Conservation (phyloP, 2,329 filamentous ascomycete genomes). For the Fusarium sp. region DNA sequence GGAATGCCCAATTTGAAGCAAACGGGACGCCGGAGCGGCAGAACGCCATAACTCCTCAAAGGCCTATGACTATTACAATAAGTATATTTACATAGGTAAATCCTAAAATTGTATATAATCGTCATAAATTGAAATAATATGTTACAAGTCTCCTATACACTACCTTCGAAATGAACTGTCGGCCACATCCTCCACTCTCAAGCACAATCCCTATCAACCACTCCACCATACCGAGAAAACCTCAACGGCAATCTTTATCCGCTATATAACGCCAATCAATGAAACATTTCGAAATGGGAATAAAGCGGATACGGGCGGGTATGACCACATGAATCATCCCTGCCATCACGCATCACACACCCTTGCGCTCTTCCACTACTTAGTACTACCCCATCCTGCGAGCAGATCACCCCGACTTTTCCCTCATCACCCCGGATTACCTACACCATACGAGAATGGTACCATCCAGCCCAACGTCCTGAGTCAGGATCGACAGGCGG, state of each 20-base stretch:
- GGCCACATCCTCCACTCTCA: no score
- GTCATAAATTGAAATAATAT: neutral
- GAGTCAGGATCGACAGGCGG: neutral
- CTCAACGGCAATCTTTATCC: neutral
- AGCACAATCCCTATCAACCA: no score
- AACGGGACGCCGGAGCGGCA: neutral
- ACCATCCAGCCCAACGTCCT: neutral
- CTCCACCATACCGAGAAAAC: no score
- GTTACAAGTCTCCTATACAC: neutral
- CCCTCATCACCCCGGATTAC: neutral
- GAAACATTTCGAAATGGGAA: neutral
- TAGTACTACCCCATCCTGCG: neutral
- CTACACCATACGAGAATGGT: conserved; percentile 5
- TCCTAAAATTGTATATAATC: neutral
- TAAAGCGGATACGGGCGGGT: neutral
- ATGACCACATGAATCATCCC: neutral
- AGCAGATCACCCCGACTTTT: neutral
- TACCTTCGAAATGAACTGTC: neutral
- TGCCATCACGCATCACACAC: neutral
- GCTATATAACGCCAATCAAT: neutral
- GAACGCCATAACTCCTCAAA: neutral
- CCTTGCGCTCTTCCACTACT: neutral
- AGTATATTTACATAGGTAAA: neutral
- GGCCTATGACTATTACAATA: neutral
- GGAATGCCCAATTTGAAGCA: neutral